These are phyloP conservation scores for Xerocomus minutiporus DNA, from an alignment of 1,284 basidiomycete genomes.

Conservation along the genomic window DNA sequence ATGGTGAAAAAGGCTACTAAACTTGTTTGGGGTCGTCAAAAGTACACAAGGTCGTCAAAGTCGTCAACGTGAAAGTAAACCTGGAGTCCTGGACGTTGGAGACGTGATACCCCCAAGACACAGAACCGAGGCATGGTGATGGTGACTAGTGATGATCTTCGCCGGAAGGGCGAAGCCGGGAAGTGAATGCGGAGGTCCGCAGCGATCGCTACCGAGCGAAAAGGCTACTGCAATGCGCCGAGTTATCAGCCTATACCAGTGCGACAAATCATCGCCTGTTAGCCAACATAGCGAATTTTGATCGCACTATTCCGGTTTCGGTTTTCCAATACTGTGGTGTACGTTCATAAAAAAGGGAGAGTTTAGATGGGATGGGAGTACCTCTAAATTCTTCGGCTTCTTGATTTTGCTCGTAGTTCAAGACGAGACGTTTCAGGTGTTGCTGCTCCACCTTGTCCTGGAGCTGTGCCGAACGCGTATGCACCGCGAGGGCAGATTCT, in stretches of 20 bases:
- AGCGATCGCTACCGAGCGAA: constrained; percentile 24
- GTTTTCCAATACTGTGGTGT: constrained; percentile 54
- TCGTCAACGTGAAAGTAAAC: constrained; percentile 23
- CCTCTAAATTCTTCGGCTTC: constrained; percentile 77
- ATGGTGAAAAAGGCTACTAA: constrained; percentile 1
- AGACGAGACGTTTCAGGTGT: constrained; percentile 88
- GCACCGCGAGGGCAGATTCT: constrained; percentile 81
- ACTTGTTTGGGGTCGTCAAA: constrained; percentile 19
- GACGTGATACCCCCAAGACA: constrained; percentile 14
- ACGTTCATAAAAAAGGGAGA: constrained; percentile 3
- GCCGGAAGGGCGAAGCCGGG: constrained; percentile 17
- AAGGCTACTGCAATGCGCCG: constrained; percentile 20
- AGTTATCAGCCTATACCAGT: constrained; percentile 14
- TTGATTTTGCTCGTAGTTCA: constrained; percentile 82
- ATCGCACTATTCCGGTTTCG: constrained; percentile 60
- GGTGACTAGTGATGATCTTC: constrained; percentile 17
- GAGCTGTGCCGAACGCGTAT: constrained; percentile 84
- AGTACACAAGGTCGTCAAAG: constrained; percentile 29
- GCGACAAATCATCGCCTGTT: constrained; percentile 20
- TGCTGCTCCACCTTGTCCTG: constrained; percentile 94
- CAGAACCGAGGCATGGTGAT: constrained; percentile 8
- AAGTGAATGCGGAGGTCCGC: constrained; percentile 23
- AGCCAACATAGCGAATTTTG: constrained; percentile 71
- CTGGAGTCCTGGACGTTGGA: constrained; percentile 11
- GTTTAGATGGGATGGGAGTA: constrained; percentile 24